Evolutionary conservation across 257 asterid genomes (phyloP), one percentile per base, ranked within the genome.

Genomic region (Henckelia pumila): DNA sequence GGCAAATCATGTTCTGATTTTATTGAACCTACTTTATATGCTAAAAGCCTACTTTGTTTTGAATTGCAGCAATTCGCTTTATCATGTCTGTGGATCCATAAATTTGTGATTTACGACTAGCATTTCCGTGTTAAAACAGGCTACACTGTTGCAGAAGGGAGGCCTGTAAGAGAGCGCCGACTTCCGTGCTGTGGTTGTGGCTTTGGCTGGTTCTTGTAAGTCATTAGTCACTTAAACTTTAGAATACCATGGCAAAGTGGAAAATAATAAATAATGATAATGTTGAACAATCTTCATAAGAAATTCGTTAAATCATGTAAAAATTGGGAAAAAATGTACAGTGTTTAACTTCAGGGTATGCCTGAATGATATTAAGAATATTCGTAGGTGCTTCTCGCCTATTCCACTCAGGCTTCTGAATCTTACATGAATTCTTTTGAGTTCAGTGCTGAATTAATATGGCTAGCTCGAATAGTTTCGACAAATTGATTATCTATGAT

Each of bases 131-230:
- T 40, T 26, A 68, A 61, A 60, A 62, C 79, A 88, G 97, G 89
- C 64, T 83, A 86, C 86, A 84, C 74, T 55, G 85, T 88, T 72
- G 84, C 86, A 52, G 94, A 84, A 74, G 92, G 91, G 61, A 76
- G 83, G 61, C 87, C 92, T 1, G 78, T 88, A 30, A 84, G 88
- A 74, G 79, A 83, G 72, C 80, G 37, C 9, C 92, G 84, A 22
- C 96, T 91, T 66, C 91, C 91, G 52, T 90, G 97, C 85, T 91
- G 95, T 29, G 96, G 96, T 60, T 77, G 81, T 62, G 97, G 97
- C 72, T 2, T 72, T 29, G 97, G 97, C 80, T 91, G 97, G 97
- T 84, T 86, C 90, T 61, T 86, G 96, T 91, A 83, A 85, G 90
- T 59, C 63, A 22, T 35, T 3, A 0, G 29, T 40, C 8, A 56